Evolutionary conservation across 2,329 filamentous ascomycete species (phyloP), one percentile per base, ranked within the genome.

Genomic region (Sphaceloma murrayae): DNA sequence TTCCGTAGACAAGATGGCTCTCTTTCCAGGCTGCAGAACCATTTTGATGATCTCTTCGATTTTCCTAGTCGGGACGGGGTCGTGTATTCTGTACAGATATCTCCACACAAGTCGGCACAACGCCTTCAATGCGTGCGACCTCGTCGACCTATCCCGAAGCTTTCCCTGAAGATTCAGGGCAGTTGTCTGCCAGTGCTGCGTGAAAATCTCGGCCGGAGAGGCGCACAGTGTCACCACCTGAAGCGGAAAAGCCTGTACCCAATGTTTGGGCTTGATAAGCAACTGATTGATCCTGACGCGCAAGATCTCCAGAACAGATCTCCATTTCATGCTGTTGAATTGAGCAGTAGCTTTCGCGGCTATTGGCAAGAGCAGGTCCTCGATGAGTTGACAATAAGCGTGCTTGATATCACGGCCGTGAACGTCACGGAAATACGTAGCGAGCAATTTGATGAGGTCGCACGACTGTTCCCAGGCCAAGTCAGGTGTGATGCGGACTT

Each of bases 81-180:
- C 80, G 13, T 45, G 31, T 40, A 58, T 57, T 10, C 89, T 80
- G 61, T 93, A 94, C 3, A 98, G 71, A 61, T 95, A 96, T 0
- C 87, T 89, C 91, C 91, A 98, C 3, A 94, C 72, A 18, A 98
- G 68, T 44, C 89, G 80, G 29, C 88, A 94, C 39, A 95, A 80
- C 10, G 89, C 87, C 58, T 94, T 85, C 17, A 98, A 72, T 46
- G 87, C 88, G 26, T 87, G 73, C 3, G 82, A 81, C 52, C 85
- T 77, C 3, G 84, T 81, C 24, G 74, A 71, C 19, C 87, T 78
- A 60, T 98, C 91, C 59, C 93, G 94, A 32, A 94, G 70, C 56
- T 82, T 85, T 17, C 83, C 72, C 49, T 89, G 85, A 14, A 94
- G 70, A 5, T 81, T 78, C 34, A 83, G 73, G 29, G 93, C 74